phyloP scores from a whole-genome alignment of 1,284 basidiomycete genomes.

The Ustilago trichophora region DNA sequence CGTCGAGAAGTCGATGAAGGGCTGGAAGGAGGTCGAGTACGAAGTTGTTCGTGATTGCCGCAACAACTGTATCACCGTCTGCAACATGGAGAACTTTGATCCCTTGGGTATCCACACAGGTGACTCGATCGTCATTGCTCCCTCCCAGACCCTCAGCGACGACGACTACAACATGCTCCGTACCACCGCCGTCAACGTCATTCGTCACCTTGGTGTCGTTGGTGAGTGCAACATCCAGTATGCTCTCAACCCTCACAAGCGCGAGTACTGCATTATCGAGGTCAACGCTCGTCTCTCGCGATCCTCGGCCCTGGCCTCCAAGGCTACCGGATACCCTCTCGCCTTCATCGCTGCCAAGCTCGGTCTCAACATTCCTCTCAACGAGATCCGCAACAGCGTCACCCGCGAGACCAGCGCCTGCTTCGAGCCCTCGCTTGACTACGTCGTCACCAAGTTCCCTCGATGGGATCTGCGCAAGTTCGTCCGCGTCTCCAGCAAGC shows the following conservation, averaged over 20 bases:
- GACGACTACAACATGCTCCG: slow-evolving; percentile 99
- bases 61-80: slow-evolving; percentile 98
- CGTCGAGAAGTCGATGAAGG: slow-evolving; percentile 99
- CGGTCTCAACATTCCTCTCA: slow-evolving; percentile 93
- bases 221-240: slow-evolving; percentile 99
- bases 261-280: slow-evolving; percentile 99
- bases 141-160: slow-evolving; percentile 84
- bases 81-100: slow-evolving; percentile 99
- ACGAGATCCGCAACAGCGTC: slow-evolving; percentile 97
- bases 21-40: slow-evolving; percentile 95
- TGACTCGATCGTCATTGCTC: slow-evolving; percentile 98
- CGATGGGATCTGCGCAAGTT: slow-evolving; percentile 99
- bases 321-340: slow-evolving; percentile 96
- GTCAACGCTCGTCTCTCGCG: slow-evolving; percentile 99
- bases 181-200: slow-evolving; percentile 96
- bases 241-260: slow-evolving; percentile 90
- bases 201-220: slow-evolving; percentile 94
- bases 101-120: slow-evolving; percentile 98
- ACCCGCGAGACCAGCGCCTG: slow-evolving; percentile 96
- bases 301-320: slow-evolving; percentile 95
- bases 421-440: slow-evolving; percentile 97
- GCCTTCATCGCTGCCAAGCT: slow-evolving; percentile 99
- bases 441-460: slow-evolving; percentile 97
- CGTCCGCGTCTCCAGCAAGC: slow-evolving; percentile 68
- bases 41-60: slow-evolving; percentile 98